These are phyloP conservation scores for Lachnellula cervina DNA, from an alignment of 2,329 filamentous ascomycete species.

Conservation along the genomic window DNA sequence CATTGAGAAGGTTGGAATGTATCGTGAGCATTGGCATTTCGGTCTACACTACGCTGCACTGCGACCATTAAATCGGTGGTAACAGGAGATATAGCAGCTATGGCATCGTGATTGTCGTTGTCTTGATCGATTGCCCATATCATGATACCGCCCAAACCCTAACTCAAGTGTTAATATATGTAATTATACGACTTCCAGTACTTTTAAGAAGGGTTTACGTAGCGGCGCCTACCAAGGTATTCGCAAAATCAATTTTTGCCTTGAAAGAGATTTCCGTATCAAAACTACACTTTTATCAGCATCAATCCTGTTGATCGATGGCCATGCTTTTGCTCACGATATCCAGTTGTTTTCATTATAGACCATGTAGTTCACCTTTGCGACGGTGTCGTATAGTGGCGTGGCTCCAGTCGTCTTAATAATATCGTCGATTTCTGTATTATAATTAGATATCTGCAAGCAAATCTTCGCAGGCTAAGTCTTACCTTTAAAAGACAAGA, in stretches of 20 bases:
- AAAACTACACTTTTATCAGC: slow-evolving; percentile 27
- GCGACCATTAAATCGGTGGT: slow-evolving; percentile 14
- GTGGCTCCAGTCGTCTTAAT: background rate
- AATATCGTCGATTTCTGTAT: background rate
- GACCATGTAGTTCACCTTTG: background rate
- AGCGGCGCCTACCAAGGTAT: background rate
- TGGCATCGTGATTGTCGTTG: slow-evolving; percentile 18
- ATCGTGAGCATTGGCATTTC: background rate
- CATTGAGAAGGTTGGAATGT: background rate
- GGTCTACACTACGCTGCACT: too few relatives aligned
- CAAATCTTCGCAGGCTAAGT: slow-evolving; percentile 29
- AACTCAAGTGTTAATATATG: too few relatives aligned
- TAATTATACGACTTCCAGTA: too few relatives aligned
- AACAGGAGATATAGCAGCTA: slow-evolving; percentile 22
- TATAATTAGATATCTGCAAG: background rate
- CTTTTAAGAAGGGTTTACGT: too few relatives aligned
- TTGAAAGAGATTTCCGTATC: slow-evolving; percentile 28
- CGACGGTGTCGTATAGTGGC: background rate
- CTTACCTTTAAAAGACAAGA: slow-evolving; percentile 15
- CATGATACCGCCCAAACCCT: slow-evolving; percentile 27
- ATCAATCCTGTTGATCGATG: background rate
- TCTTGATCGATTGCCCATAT: slow-evolving; percentile 22
- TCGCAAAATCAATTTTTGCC: slow-evolving; percentile 24
- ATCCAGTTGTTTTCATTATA: slow-evolving; percentile 1
- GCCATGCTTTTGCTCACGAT: background rate